Conservation (phyloP, 495 filamentous ascomycete species). For the Hamigera avellanea region DNA sequence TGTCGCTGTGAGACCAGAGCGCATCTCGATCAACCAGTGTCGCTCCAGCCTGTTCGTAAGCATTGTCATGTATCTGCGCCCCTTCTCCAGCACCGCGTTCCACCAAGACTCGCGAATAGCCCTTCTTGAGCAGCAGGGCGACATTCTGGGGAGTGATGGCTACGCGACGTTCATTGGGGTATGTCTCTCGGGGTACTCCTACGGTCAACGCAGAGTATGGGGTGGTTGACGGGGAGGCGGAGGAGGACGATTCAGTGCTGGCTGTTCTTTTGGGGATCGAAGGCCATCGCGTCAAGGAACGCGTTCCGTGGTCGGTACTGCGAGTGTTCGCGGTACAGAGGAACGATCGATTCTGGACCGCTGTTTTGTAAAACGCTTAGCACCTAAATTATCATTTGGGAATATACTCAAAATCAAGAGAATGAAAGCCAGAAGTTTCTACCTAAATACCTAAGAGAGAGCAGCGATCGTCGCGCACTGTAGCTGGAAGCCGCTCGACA, state of each 20-base stretch:
- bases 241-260: constrained; percentile 18
- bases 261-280: constrained; percentile 13
- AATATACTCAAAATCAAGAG: too few relatives aligned
- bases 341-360: too few relatives aligned
- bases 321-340: constrained; percentile 2
- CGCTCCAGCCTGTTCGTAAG: constrained; percentile 60
- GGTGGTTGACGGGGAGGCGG: constrained; percentile 42
- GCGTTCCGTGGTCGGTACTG: constrained; percentile 1
- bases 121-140: constrained; percentile 64
- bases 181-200: constrained; percentile 60
- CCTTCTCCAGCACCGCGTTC: constrained; percentile 63
- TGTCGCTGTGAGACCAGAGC: constrained; percentile 59
- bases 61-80: constrained; percentile 60
- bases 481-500: constrained; percentile 17
- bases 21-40: constrained; percentile 50
- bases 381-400: too few relatives aligned
- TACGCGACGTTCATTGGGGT: constrained; percentile 61
- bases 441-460: constrained; percentile 12
- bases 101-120: constrained; percentile 59
- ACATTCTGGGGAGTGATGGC: constrained; percentile 74
- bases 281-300: constrained; percentile 7
- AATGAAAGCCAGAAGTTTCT: constrained; percentile 5
- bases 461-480: constrained; percentile 15
- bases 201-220: constrained; percentile 59
- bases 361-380: too few relatives aligned